phyloP scores from a whole-genome alignment of 805 yeast species.

The Myxozyma neotropica region DNA sequence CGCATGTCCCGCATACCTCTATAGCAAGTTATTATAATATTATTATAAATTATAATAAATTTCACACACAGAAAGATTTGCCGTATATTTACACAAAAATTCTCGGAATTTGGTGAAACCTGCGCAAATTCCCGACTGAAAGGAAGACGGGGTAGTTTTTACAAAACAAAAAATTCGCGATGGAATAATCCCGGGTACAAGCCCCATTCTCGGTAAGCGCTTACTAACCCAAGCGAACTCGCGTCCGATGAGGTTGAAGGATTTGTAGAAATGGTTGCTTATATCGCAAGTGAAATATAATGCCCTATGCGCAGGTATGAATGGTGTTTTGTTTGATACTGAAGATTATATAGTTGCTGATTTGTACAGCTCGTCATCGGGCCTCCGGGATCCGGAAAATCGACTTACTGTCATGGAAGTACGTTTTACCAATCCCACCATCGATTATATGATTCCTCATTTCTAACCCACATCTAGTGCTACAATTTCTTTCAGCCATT shows the following conservation, averaged over 20 bases:
- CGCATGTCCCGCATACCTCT: too few species aligned
- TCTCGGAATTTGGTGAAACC: too few species aligned
- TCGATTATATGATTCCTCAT: too few species aligned
- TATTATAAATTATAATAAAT: not conserved
- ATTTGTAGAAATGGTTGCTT: not conserved
- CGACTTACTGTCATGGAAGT: constrained; percentile 87
- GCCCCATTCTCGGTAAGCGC: too few species aligned
- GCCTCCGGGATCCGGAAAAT: constrained; percentile 97
- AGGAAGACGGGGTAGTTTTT: too few species aligned
- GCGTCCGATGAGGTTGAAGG: not conserved
- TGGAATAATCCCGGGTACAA: not conserved
- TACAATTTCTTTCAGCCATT: constrained; percentile 88
- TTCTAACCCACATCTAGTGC: constrained; percentile 45
- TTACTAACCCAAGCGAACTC: too few species aligned
- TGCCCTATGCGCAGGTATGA: constrained; percentile 33
- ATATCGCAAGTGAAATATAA: not conserved
- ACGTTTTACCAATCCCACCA: constrained; percentile 3
- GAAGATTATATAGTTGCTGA: too few species aligned
- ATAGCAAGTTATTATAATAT: not conserved
- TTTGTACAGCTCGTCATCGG: constrained; percentile 95
- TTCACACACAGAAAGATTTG: too few species aligned
- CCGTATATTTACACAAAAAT: too few species aligned
- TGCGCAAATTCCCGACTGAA: too few species aligned
- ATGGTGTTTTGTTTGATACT: too few species aligned
- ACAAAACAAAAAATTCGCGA: not conserved